Base-by-base conservation (phyloP, 495 filamentous ascomycete species). In the Neurospora cerealis region DNA sequence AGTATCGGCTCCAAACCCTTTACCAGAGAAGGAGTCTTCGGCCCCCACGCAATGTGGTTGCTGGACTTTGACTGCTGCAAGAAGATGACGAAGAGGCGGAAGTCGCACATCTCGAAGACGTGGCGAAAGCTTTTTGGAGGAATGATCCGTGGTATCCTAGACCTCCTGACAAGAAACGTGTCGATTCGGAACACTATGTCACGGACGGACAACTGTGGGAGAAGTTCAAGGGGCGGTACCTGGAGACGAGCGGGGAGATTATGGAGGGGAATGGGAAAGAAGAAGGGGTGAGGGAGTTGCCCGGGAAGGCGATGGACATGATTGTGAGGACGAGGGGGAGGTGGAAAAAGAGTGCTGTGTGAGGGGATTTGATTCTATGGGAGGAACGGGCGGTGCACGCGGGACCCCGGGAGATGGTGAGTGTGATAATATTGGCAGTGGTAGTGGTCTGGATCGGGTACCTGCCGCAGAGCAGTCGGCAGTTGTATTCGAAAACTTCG, bases 11-110 rank as follows among this genome's bases (percentile, higher is more conserved):
- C 42, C 19, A 21, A n/a, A n/a, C 1, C 5, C 1, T 44, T 44
- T 44, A 10, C 37, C 37, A 3, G 11, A 11, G 39, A 46, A 46
- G 19, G 42, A n/a, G 7, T 3, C 0, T 71, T 83, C 0, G 80
- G 79, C 2, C 32, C 72, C 0, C 78, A 80, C 70, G 69, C 69
- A 3, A 74, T 86, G 71, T 87, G 85, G 86, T 69, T 86, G 11
- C 77, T 88, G 5, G 85, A 88, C 69, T 88, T 86, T 71, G 82
- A 86, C 75, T 77, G 79, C 28, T 84, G 83, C 69, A 78, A 32
- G 36, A 37, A 8, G 36, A 8, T 48, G 9, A 5, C 44, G 44
- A 48, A n/a, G n/a, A n/a, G n/a, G n/a, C n/a, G n/a, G n/a, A n/a
- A n/a, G n/a, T n/a, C n/a, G n/a, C n/a, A n/a, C n/a, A n/a, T n/a